Conservation (phyloP, 208 protist genomes). For the Trypanosomatidae sp. region DNA sequence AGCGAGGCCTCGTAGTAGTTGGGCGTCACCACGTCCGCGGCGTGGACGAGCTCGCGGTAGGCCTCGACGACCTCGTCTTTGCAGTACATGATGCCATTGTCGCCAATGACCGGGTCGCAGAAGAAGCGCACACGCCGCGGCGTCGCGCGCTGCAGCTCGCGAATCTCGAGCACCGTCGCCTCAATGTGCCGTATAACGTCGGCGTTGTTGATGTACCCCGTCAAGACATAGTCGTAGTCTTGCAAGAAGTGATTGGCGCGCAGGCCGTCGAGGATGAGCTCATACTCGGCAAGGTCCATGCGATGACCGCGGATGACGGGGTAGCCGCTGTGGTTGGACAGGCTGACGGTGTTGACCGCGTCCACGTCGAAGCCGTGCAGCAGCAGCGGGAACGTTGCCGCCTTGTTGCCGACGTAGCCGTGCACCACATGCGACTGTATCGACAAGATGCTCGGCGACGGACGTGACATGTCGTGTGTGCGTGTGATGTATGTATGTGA, state of each 20-base stretch:
- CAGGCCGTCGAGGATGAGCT: constrained; percentile 70
- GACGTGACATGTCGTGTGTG: neutral
- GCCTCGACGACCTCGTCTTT: constrained; percentile 78
- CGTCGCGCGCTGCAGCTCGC: constrained; percentile 12
- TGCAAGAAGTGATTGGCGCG: constrained; percentile 70
- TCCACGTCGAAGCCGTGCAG: constrained; percentile 93
- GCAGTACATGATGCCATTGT: constrained; percentile 91
- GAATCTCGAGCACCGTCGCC: constrained; percentile 45
- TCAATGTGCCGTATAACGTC: constrained; percentile 60
- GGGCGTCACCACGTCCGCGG: constrained; percentile 81
- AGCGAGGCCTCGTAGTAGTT: constrained; percentile 91
- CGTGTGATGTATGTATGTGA: neutral
- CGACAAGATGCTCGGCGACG: constrained; percentile 62
- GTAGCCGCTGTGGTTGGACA: constrained; percentile 94
- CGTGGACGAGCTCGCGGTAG: constrained; percentile 70
- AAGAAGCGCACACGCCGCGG: constrained; percentile 36
- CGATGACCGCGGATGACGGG: constrained; percentile 78
- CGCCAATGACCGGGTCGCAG: constrained; percentile 94
- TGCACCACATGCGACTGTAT: constrained; percentile 94
- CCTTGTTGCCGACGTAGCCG: constrained; percentile 95
- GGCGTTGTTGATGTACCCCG: constrained; percentile 90
- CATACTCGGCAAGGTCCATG: constrained; percentile 69
- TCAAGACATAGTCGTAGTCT: constrained; percentile 84
- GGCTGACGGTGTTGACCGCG: constrained; percentile 90
- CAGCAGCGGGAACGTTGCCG: constrained; percentile 89